phyloP scores from a whole-genome alignment of 176 grass and related monocot genomes.

The Phoenix roebelenii region DNA sequence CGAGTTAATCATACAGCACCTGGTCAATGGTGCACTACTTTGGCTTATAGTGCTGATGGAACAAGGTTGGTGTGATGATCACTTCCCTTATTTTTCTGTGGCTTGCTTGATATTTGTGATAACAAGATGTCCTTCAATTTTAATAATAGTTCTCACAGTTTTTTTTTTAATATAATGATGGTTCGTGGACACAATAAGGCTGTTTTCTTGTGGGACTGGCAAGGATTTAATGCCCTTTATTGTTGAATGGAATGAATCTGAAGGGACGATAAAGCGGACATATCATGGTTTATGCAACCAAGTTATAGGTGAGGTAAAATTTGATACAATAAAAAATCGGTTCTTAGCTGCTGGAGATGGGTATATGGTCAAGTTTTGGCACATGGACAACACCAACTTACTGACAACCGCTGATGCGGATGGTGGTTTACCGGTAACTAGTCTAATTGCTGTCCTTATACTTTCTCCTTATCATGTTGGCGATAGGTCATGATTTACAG shows the following conservation, averaged over 20 bases:
- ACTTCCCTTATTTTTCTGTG: no score
- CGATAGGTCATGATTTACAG: no score
- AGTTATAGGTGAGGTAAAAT: constrained; percentile 12
- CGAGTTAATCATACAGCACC: constrained; percentile 15
- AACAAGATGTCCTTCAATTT: no score
- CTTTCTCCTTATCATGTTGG: no score
- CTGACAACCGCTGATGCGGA: constrained; percentile 13
- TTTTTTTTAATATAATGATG: background rate
- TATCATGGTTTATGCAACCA: constrained; percentile 19
- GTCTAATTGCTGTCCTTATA: background rate
- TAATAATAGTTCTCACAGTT: background rate
- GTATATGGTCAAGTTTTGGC: constrained; percentile 27
- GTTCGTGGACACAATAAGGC: background rate
- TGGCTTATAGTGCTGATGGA: constrained; percentile 26
- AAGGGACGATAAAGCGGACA: constrained; percentile 17
- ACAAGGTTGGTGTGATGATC: constrained; percentile 4
- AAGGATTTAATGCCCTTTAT: constrained; percentile 14
- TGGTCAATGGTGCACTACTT: constrained; percentile 14
- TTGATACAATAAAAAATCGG: constrained; percentile 16
- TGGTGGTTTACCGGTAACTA: constrained; percentile 19
- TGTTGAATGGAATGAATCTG: constrained; percentile 23
- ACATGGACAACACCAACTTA: constrained; percentile 13
- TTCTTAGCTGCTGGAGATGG: constrained; percentile 28
- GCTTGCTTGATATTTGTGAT: no score
- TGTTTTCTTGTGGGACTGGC: constrained; percentile 34